A percentile compares a stretch with the other conserved stretches of the same genome.
phyloP scores from a whole-genome alignment of 371 early-diverging fungal genomes.

The Actinomucor elegans region DNA sequence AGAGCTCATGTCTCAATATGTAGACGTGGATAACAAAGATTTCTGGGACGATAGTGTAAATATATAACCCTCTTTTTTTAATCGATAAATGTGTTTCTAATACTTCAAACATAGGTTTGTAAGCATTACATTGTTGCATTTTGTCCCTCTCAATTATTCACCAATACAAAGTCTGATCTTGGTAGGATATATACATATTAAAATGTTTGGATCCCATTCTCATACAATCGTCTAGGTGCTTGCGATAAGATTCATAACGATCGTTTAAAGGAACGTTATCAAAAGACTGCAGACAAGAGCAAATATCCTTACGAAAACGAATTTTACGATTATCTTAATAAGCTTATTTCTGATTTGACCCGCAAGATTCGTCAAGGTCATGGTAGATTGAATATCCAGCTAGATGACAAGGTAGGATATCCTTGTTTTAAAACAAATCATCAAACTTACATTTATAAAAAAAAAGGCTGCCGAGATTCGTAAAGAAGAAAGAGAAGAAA shows the following conservation, averaged over 20 bases:
- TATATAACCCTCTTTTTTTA: background rate
- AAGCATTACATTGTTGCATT: slow-evolving; percentile 85
- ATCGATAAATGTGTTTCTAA: background rate
- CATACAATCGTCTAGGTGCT: slow-evolving; percentile 52
- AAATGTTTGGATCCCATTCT: no score
- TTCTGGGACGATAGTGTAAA: slow-evolving; percentile 69
- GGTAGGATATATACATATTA: slow-evolving; percentile 51
- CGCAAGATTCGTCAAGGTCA: slow-evolving; percentile 75
- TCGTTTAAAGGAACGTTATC: slow-evolving; percentile 72
- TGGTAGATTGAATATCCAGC: slow-evolving; percentile 71
- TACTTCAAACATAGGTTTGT: slow-evolving; percentile 61
- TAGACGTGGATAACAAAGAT: slow-evolving; percentile 63
- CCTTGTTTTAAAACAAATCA: background rate
- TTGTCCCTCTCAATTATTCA: slow-evolving; percentile 84
- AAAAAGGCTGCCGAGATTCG: slow-evolving; percentile 65
- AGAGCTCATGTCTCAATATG: slow-evolving; percentile 79
- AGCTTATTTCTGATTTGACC: slow-evolving; percentile 73
- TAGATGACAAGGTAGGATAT: slow-evolving; percentile 64
- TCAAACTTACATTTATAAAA: background rate
- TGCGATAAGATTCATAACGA: slow-evolving; percentile 85
- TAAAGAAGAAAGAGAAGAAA: slow-evolving; percentile 83
- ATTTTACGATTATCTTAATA: slow-evolving; percentile 73
- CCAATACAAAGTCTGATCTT: slow-evolving; percentile 86
- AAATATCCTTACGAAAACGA: slow-evolving; percentile 75
- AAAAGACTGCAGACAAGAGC: slow-evolving; percentile 63